Evolutionary conservation across 202 grass and related monocot species (phyloP).

Genomic region (Bolboschoenoplectus hybrid): DNA sequence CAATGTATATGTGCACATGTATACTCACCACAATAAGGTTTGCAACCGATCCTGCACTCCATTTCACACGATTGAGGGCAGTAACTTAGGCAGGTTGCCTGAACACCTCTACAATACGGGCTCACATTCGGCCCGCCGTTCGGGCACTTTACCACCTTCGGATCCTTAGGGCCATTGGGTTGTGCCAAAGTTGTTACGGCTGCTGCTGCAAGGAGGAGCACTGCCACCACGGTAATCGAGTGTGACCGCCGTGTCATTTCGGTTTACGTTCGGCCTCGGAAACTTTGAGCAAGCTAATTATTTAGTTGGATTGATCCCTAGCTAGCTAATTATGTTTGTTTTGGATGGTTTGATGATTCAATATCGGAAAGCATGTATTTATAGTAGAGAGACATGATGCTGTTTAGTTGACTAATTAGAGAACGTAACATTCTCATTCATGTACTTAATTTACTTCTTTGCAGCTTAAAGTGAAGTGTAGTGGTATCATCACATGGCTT

Average conservation of each 20-base stretch:
- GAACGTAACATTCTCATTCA: not conserved
- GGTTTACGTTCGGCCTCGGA: not conserved
- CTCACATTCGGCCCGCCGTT: not conserved
- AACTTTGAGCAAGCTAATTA: not conserved
- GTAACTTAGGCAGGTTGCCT: not conserved
- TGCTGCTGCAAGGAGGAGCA: not conserved
- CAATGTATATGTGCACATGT: not conserved
- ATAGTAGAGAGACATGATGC: not conserved
- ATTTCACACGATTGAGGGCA: constrained; percentile 14
- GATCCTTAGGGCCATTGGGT: not conserved
- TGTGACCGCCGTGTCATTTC: not conserved
- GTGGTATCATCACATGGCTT: not conserved
- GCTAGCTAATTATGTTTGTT: not conserved
- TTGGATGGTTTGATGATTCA: not conserved
- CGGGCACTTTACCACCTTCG: constrained; percentile 22
- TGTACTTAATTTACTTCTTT: not conserved
- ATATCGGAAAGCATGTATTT: not conserved
- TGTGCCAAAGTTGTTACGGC: not conserved
- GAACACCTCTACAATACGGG: not conserved
- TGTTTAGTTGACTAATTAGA: not conserved
- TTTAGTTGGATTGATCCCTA: not conserved
- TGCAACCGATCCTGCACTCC: constrained; percentile 23
- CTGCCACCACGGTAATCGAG: not conserved
- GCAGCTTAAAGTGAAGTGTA: not conserved
- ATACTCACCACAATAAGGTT: constrained; percentile 34